A percentile compares a stretch with the other conserved stretches of the same genome.
These are phyloP conservation scores for Adansonia digitata DNA, from an alignment of 345 rosid genomes.

Conservation along the genomic window DNA sequence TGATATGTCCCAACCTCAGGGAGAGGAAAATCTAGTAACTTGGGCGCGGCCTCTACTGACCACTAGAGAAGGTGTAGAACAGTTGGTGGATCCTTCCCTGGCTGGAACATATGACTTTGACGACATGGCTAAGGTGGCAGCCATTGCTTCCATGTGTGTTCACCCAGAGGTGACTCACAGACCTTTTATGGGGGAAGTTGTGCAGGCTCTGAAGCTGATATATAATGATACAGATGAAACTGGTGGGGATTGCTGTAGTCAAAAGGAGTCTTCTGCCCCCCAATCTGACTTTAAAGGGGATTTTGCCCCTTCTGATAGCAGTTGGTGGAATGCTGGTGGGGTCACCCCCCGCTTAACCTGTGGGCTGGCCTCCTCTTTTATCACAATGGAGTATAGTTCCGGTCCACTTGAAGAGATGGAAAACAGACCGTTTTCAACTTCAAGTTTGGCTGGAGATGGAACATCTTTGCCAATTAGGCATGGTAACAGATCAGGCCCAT, in stretches of 20 bases:
- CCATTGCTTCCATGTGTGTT: slow-evolving; percentile 97
- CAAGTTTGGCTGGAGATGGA: slow-evolving; percentile 46
- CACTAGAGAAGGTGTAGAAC: slow-evolving; percentile 79
- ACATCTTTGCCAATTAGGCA: slow-evolving; percentile 54
- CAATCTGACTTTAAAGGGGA: slow-evolving; percentile 79
- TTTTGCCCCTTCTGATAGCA: slow-evolving; percentile 67
- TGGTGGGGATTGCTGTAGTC: slow-evolving; percentile 75
- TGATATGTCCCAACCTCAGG: slow-evolving; percentile 96
- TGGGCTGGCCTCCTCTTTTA: slow-evolving; percentile 81
- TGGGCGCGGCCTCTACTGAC: slow-evolving; percentile 95
- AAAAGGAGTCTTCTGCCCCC: slow-evolving; percentile 68
- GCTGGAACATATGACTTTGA: slow-evolving; percentile 76
- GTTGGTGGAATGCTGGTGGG: slow-evolving; percentile 89
- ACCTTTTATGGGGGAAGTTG: slow-evolving; percentile 99
- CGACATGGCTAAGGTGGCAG: slow-evolving; percentile 95
- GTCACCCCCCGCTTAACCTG: slow-evolving; percentile 67
- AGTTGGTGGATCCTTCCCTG: slow-evolving; percentile 74
- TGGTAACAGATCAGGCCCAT: slow-evolving; percentile 88
- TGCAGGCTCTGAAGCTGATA: slow-evolving; percentile 95
- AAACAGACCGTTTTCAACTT: slow-evolving; percentile 68
- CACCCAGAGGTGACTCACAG: slow-evolving; percentile 91
- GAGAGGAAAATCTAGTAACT: slow-evolving; percentile 94
- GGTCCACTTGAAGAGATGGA: slow-evolving; percentile 68
- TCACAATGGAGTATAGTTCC: slow-evolving; percentile 94
- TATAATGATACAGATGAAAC: slow-evolving; percentile 82